A percentile compares a stretch with the other conserved stretches of the same genome.
phyloP scores from a whole-genome alignment of 345 rosid species.

The Bruguiera parviflora region DNA sequence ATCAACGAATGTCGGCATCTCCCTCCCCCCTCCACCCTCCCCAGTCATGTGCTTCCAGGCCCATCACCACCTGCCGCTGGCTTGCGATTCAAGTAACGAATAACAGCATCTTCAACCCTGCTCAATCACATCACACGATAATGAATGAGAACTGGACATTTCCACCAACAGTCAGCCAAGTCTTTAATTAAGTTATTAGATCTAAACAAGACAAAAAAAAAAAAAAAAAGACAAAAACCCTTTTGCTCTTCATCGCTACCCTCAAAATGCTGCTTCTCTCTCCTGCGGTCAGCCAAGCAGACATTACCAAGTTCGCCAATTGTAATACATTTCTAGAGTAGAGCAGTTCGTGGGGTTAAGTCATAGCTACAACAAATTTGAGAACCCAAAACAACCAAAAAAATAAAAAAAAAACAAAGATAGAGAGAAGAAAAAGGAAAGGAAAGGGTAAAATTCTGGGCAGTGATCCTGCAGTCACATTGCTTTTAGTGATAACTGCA shows the following conservation, averaged over 20 bases:
- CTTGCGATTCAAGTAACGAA: slow-evolving; percentile 88
- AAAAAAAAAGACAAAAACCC: background rate
- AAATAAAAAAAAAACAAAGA: background rate
- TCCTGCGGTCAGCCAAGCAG: background rate
- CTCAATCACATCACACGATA: no score
- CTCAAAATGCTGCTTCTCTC: background rate
- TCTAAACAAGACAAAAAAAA: no score
- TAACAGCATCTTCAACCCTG: slow-evolving; percentile 98
- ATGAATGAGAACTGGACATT: no score
- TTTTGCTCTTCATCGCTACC: background rate
- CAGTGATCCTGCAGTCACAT: background rate
- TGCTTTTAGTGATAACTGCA: background rate
- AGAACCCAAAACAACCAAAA: background rate
- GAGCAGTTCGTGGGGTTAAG: background rate
- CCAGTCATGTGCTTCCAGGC: slow-evolving; percentile 67
- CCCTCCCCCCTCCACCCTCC: background rate
- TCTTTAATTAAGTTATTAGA: background rate
- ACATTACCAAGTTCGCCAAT: background rate
- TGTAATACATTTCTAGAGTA: no score
- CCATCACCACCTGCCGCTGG: slow-evolving; percentile 83
- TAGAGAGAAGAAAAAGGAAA: background rate
- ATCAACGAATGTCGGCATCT: slow-evolving; percentile 10
- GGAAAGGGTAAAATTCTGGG: background rate
- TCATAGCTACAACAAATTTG: background rate
- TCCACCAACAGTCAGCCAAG: no score